Percentiles rank a stretch among this genome's conserved stretches.
Conservation (phyloP, 176 grass and related monocot species). For the Sorghum bicolor region DNA sequence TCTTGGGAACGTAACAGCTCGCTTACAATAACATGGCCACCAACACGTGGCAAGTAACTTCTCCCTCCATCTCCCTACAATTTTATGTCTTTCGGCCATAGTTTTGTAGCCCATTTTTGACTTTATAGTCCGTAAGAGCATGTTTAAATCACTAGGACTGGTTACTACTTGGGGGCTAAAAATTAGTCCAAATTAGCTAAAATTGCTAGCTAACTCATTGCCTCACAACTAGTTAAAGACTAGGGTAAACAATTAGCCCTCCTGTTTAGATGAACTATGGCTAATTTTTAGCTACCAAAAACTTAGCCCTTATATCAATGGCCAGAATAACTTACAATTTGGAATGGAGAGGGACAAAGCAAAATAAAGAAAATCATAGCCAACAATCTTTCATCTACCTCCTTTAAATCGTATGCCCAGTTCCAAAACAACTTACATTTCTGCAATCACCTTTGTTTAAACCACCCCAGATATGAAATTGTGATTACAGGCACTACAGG, state of each 20-base stretch:
- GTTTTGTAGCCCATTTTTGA: not conserved
- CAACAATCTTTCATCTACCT: not conserved
- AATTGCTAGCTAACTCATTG: too few species aligned
- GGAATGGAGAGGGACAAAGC: not conserved
- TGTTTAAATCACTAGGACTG: too few species aligned
- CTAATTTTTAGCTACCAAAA: too few species aligned
- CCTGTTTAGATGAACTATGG: too few species aligned
- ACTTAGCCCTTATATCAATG: too few species aligned
- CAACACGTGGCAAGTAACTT: slow-evolving; percentile 1
- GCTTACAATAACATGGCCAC: slow-evolving; percentile 12
- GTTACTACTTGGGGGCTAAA: too few species aligned
- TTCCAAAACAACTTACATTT: not conserved
- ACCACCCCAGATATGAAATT: not conserved
- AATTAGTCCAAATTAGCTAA: too few species aligned
- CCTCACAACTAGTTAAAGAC: too few species aligned
- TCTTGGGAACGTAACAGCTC: slow-evolving; percentile 38
- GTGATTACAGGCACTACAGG: slow-evolving; percentile 33
- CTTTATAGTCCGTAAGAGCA: not conserved
- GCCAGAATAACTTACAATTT: too few species aligned
- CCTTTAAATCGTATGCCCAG: not conserved
- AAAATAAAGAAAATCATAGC: not conserved
- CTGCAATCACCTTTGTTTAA: not conserved
- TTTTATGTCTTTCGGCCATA: not conserved
- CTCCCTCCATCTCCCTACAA: not conserved
- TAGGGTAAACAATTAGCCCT: too few species aligned